Percentiles rank a stretch among this genome's conserved stretches.
Conservation (phyloP, 129 eudicot genomes). For the Flaveria robusta region DNA sequence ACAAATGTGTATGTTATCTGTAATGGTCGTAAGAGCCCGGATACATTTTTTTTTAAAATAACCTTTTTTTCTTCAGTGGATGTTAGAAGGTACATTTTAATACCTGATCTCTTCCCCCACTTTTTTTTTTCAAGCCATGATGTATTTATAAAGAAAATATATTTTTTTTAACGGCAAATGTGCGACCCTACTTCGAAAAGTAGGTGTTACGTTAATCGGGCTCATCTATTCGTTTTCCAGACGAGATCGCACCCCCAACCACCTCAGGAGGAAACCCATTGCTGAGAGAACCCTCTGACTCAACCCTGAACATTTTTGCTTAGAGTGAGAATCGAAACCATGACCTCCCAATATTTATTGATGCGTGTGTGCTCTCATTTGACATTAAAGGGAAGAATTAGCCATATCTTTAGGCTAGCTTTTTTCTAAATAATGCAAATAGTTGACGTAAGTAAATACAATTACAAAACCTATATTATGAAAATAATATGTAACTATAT, state of each 20-base stretch:
- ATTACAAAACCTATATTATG: neutral
- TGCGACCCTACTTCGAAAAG: too few species aligned
- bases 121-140: neutral
- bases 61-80: conserved; percentile 42
- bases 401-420: neutral
- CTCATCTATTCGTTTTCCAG: too few species aligned
- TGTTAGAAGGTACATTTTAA: conserved; percentile 38
- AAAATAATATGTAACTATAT: neutral
- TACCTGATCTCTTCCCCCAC: neutral
- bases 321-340: too few species aligned
- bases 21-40: conserved; percentile 51
- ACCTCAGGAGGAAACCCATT: too few species aligned
- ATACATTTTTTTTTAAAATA: conserved; percentile 42
- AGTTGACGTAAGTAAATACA: neutral
- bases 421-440: neutral
- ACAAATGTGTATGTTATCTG: conserved; percentile 49
- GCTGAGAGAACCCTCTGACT: too few species aligned
- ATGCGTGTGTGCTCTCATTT: too few species aligned
- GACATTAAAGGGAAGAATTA: neutral
- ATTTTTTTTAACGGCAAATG: too few species aligned
- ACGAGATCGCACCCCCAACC: too few species aligned
- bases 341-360: too few species aligned
- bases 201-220: too few species aligned
- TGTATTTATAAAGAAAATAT: neutral
- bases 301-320: too few species aligned